These are phyloP conservation scores for Hyphodiscus sp. DNA, from an alignment of 2,329 filamentous ascomycete genomes.

Conservation along the genomic window DNA sequence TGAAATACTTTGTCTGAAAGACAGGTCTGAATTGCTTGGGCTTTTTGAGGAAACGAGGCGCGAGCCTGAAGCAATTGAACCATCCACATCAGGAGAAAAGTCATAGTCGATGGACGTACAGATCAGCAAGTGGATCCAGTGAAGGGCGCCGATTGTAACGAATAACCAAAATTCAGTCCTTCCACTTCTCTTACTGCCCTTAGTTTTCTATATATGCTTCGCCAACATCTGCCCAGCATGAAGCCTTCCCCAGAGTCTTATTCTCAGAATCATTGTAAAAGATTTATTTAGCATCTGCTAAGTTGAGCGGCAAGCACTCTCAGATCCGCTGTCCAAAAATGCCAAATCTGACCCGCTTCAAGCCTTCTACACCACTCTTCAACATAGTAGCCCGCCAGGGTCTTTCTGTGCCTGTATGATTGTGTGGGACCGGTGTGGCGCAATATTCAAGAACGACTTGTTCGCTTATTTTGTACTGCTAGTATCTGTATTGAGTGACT, in stretches of 20 bases:
- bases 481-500: too few relatives aligned
- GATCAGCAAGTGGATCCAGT: too few relatives aligned
- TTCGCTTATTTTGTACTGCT: slow-evolving; percentile 39
- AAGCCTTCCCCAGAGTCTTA: slow-evolving; percentile 13
- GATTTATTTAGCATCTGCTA: slow-evolving; percentile 23
- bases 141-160: too few relatives aligned
- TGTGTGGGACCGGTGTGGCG: slow-evolving; percentile 23
- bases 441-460: slow-evolving; percentile 36
- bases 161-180: too few relatives aligned
- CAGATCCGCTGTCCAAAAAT: slow-evolving; percentile 20
- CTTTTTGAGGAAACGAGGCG: too few relatives aligned
- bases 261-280: slow-evolving; percentile 20
- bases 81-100: too few relatives aligned
- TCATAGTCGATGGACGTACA: too few relatives aligned
- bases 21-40: too few relatives aligned
- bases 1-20: too few relatives aligned
- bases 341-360: slow-evolving; percentile 25
- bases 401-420: slow-evolving; percentile 18
- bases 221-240: slow-evolving; percentile 20
- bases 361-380: slow-evolving; percentile 18
- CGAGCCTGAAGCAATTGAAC: too few relatives aligned
- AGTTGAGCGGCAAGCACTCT: slow-evolving; percentile 8
- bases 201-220: slow-evolving; percentile 18
- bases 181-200: too few relatives aligned
- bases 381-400: slow-evolving; percentile 23